Evolutionary conservation across 148 eudicot species (phyloP).

Genomic region (Agrostemma githago): DNA sequence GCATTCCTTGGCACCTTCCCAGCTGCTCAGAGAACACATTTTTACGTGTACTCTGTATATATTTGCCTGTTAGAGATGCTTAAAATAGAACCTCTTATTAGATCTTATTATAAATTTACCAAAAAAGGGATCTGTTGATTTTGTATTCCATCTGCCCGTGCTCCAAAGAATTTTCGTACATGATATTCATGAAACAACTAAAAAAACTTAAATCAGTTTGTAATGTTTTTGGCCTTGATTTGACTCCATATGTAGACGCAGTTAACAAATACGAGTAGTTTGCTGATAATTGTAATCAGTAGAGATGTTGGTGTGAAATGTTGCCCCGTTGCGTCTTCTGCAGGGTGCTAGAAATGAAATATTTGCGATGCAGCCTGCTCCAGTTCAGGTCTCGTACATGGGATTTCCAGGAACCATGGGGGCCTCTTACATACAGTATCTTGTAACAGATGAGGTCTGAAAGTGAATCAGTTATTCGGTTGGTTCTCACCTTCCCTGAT

Average conservation of each 20-base stretch:
- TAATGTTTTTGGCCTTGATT: background rate
- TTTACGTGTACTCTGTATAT: too few relatives aligned
- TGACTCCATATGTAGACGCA: background rate
- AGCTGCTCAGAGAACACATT: too few relatives aligned
- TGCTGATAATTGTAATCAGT: background rate
- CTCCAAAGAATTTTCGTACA: background rate
- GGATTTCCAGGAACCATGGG: constrained; percentile 99
- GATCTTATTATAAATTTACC: too few relatives aligned
- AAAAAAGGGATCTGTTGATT: background rate
- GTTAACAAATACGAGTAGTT: background rate
- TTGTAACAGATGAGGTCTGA: constrained; percentile 91
- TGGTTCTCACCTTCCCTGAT: background rate
- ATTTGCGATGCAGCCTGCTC: constrained; percentile 99
- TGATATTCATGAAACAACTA: background rate
- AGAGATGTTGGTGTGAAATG: background rate
- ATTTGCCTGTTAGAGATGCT: too few relatives aligned
- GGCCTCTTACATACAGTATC: constrained; percentile 80
- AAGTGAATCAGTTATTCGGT: background rate
- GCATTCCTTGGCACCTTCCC: too few relatives aligned
- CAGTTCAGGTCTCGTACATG: constrained; percentile 96
- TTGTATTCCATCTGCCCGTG: background rate
- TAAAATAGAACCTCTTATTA: too few relatives aligned
- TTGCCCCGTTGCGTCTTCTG: constrained; percentile 12
- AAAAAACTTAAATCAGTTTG: too few relatives aligned
- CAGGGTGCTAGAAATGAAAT: constrained; percentile 99